phyloP scores from a whole-genome alignment of 2,329 filamentous ascomycete genomes.

The Diplocarpon rosae region DNA sequence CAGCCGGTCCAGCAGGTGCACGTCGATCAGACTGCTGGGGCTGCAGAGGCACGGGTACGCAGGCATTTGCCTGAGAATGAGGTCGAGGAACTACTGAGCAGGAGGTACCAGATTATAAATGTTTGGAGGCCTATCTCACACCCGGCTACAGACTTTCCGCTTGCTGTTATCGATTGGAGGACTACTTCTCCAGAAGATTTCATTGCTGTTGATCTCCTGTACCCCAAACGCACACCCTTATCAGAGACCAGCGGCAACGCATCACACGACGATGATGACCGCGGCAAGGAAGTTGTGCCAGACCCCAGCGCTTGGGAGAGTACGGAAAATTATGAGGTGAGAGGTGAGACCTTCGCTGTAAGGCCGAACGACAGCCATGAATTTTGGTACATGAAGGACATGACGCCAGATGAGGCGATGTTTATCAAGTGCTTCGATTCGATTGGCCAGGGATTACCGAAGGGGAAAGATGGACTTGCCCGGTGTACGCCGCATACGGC shows the following conservation, averaged over 20 bases:
- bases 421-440: slow-evolving; percentile 13
- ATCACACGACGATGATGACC: slow-evolving; percentile 36
- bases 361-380: slow-evolving; percentile 44
- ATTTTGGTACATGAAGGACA: slow-evolving; percentile 58
- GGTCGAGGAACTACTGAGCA: slow-evolving; percentile 50
- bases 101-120: slow-evolving; percentile 71
- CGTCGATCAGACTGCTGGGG: slow-evolving; percentile 65
- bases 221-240: slow-evolving; percentile 38
- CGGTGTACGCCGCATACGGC: slow-evolving; percentile 12
- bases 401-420: slow-evolving; percentile 33
- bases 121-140: slow-evolving; percentile 55
- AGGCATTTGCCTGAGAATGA: slow-evolving; percentile 52
- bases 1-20: slow-evolving; percentile 62
- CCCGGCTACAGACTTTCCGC: slow-evolving; percentile 43
- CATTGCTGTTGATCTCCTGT: slow-evolving; percentile 62
- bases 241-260: neutral
- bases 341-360: slow-evolving; percentile 52
- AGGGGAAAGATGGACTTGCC: slow-evolving; percentile 7
- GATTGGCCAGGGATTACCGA: slow-evolving; percentile 5
- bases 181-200: slow-evolving; percentile 51
- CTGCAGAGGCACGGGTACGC: slow-evolving; percentile 54
- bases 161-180: slow-evolving; percentile 45
- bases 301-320: slow-evolving; percentile 35
- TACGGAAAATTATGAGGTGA: slow-evolving; percentile 49
- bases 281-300: slow-evolving; percentile 36